Evolutionary conservation across 192 early-diverging fungal genomes (phyloP), one percentile per base, ranked within the genome.

Genomic region (Radiomyces spectabilis): DNA sequence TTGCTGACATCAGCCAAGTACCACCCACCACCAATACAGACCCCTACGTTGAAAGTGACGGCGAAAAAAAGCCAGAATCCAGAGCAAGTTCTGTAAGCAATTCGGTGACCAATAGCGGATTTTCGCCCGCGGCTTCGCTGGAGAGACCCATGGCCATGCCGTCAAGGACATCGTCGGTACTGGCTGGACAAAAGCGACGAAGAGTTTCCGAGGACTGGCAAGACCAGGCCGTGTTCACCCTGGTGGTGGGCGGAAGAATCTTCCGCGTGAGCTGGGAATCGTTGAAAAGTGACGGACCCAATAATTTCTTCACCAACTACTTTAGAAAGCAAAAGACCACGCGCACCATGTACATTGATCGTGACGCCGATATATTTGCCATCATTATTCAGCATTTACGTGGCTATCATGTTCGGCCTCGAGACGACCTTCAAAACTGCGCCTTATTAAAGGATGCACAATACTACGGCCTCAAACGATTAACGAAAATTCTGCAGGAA

Each of bases 361-460:
- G 79, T 18, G 75, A 78, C 38, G 66, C 76, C 15, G 65, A 68
- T 25, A 67, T 69, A 5, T 81, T 81, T 53, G 55, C 69, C 34
- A 53, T 73, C 9, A 76, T 81, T 61, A 66, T 78, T 27, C 68
- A 69, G 18, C 70, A 78, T 57, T 60, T 81, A 29, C 71, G 73
- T 27, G 79, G 79, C 18, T 81, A 81, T 53, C 69, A 71, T 54
- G 57, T 78, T 21, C 53, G 55, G 18, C 64, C 74, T 2, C 46
- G 33, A 25, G 74, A 78, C 7, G 53, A 66, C 69, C 54, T 73
- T 48, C 66, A 74, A 24, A 57, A 61, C 55, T 49, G 63, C 15
- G 67, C 68, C 29, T 50, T 75, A 0, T 51, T 74, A 35, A 66
- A 66, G 46, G 77, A 79, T 34, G 70, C 76, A 0, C 45, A 59